Percentiles rank a stretch among this genome's conserved stretches.
Evolutionary conservation across 495 filamentous ascomycete genomes (phyloP).

Genomic region (Hypoxylon rickii): DNA sequence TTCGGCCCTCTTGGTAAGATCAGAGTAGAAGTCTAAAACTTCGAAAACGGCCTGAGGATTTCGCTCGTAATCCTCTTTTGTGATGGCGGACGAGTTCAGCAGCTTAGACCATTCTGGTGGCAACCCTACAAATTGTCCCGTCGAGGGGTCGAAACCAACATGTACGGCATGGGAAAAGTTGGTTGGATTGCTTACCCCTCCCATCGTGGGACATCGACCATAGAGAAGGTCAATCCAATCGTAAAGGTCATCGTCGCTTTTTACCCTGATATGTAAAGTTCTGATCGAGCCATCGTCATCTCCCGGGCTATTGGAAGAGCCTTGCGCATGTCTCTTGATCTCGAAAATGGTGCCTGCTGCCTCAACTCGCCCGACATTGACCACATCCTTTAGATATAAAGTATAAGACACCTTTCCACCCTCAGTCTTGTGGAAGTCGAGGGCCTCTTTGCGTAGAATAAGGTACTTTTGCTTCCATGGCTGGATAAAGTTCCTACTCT

Average conservation of each 20-base stretch:
- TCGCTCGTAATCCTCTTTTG: conserved; percentile 95
- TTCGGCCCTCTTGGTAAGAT: conserved; percentile 85
- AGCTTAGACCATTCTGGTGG: conserved; percentile 97
- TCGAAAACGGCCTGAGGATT: conserved; percentile 99
- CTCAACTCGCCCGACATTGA: conserved; percentile 83
- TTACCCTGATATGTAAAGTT: conserved; percentile 84
- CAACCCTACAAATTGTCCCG: conserved; percentile 89
- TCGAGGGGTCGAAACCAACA: conserved; percentile 93
- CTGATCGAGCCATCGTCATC: conserved; percentile 76
- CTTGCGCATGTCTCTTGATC: conserved; percentile 73
- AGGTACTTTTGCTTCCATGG: conserved; percentile 87
- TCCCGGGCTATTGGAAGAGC: conserved; percentile 62
- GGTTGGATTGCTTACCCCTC: conserved; percentile 96
- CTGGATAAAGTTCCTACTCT: conserved; percentile 80
- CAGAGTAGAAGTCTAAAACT: conserved; percentile 95
- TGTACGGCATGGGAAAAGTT: conserved; percentile 97
- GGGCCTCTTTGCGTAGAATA: conserved; percentile 81
- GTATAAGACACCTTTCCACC: conserved; percentile 79
- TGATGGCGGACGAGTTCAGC: conserved; percentile 92
- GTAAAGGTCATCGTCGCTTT: conserved; percentile 93
- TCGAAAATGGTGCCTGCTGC: conserved; percentile 88
- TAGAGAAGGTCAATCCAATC: conserved; percentile 99
- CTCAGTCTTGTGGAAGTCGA: conserved; percentile 92
- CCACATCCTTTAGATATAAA: conserved; percentile 81
- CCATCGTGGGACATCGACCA: conserved; percentile 93